Conservation (phyloP, 495 filamentous ascomycete species). For the Aspergillus incahuasiensis region DNA sequence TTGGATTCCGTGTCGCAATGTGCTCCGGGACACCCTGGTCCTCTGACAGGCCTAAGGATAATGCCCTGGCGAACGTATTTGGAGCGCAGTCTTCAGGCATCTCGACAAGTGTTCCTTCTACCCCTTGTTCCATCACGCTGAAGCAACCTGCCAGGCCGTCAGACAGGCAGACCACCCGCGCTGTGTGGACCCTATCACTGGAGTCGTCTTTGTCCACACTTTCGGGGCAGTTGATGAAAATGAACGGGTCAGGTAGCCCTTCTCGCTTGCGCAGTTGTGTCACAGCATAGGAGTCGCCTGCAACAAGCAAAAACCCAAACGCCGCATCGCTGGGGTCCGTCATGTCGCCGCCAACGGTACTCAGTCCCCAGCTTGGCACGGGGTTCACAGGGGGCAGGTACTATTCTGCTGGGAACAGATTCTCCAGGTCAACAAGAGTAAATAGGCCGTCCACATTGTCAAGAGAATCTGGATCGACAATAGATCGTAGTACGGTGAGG, state of each 20-base stretch:
- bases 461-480: not conserved
- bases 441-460: not conserved
- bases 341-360: not conserved
- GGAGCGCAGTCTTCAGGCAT: constrained; percentile 10
- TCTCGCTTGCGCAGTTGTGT: not conserved
- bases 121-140: constrained; percentile 1
- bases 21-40: constrained; percentile 4
- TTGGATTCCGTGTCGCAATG: not conserved
- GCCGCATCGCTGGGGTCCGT: not conserved
- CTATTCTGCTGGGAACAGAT: not conserved
- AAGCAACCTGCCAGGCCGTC: not conserved
- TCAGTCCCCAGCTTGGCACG: not conserved
- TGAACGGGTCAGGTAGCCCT: not conserved
- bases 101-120: constrained; percentile 4
- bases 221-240: not conserved
- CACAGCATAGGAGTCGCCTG: not conserved
- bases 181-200: not conserved
- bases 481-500: not conserved
- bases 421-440: not conserved
- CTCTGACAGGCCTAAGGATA: not conserved
- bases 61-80: not conserved
- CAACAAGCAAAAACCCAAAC: not conserved
- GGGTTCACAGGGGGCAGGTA: not conserved
- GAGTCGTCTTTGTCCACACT: not conserved
- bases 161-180: not conserved